These are phyloP conservation scores for Malus domestica DNA, from an alignment of 306 rosid species.

Conservation along the genomic window ASM211411v1 NC_041796.1:28260501-28261000, in stretches of 20 bases:
- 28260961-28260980: conserved; percentile 4
- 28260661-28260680: neutral
- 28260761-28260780: neutral
- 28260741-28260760: neutral
- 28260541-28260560: neutral
- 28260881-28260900: conserved; percentile 72
- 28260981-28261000: neutral
- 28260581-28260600: neutral
- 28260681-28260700: neutral
- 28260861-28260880: neutral
- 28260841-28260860: neutral
- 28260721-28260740: neutral
- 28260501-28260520: neutral
- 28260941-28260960: conserved; percentile 56
- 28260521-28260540: too few relatives aligned
- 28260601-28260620: neutral
- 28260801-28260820: neutral
- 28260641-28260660: neutral
- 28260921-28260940: conserved; percentile 83
- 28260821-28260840: neutral
- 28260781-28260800: neutral
- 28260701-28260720: neutral
- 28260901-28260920: conserved; percentile 85
- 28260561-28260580: neutral
- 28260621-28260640: neutral